Conservation (phyloP, 139 green algal genomes). For the Micractinium conductrix region DNA sequence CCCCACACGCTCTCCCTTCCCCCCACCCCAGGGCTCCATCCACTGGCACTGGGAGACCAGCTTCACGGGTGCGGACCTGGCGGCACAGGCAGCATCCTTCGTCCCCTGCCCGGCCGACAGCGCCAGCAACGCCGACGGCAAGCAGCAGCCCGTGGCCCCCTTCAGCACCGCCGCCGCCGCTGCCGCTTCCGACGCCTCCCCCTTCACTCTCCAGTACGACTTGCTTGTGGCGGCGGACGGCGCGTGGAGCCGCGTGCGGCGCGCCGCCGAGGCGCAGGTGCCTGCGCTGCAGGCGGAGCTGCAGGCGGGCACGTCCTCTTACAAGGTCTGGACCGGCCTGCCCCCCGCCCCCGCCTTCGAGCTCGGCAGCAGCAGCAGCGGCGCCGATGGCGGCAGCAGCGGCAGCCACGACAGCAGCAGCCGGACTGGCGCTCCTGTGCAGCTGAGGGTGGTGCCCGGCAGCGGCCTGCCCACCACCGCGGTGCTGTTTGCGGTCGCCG, state of each 20-base stretch:
- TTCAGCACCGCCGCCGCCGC: not conserved
- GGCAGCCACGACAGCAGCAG: not conserved
- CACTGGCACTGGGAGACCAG: not conserved
- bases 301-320: not conserved
- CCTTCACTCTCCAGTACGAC: not conserved
- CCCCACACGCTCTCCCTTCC: too few species aligned
- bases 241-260: conserved; percentile 9
- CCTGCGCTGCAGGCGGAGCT: not conserved
- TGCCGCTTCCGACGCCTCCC: too few species aligned
- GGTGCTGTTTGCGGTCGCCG: not conserved
- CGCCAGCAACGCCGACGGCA: not conserved
- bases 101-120: too few species aligned
- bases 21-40: not conserved
- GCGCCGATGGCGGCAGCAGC: not conserved
- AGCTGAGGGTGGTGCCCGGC: not conserved
- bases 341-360: not conserved
- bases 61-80: conserved; percentile 17
- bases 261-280: not conserved
- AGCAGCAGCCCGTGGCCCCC: not conserved
- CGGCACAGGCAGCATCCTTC: not conserved
- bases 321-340: not conserved
- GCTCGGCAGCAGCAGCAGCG: not conserved
- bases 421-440: not conserved
- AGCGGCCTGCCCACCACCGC: not conserved
- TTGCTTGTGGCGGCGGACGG: conserved; percentile 22